Evolutionary conservation across 1,139 yeast genomes (phyloP).

Genomic region (Taiozyma sp.): DNA sequence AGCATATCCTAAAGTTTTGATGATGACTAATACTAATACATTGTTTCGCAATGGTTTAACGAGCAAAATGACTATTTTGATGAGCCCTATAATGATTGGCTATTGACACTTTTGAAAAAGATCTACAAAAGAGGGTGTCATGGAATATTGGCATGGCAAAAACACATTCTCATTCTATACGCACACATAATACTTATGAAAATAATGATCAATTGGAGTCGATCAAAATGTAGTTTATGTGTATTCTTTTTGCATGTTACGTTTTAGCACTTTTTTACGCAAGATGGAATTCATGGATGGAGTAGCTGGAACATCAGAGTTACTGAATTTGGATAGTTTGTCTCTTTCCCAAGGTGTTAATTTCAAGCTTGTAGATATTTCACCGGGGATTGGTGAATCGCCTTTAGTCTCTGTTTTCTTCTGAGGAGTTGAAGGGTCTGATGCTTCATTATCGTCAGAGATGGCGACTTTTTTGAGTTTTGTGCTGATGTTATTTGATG

Average conservation of each 20-base stretch:
- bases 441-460: neutral
- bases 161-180: no score
- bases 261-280: slow-evolving; percentile 3
- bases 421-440: slow-evolving; percentile 1
- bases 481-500: neutral
- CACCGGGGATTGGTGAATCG: slow-evolving; percentile 13
- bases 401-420: neutral
- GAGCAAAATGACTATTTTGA: neutral
- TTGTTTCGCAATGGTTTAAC: no score
- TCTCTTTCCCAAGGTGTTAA: slow-evolving; percentile 15
- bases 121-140: no score
- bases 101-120: no score
- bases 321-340: neutral
- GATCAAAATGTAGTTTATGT: neutral
- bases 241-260: neutral
- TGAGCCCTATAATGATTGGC: neutral
- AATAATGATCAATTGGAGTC: neutral
- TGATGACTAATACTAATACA: neutral
- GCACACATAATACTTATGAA: neutral
- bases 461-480: slow-evolving; percentile 1
- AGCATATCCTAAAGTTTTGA: slow-evolving; percentile 6
- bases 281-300: slow-evolving; percentile 1
- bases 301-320: neutral
- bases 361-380: neutral
- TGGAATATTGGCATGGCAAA: no score